Evolutionary conservation across 345 rosid genomes (phyloP).

Genomic region (Tarenaya hassleriana): DNA sequence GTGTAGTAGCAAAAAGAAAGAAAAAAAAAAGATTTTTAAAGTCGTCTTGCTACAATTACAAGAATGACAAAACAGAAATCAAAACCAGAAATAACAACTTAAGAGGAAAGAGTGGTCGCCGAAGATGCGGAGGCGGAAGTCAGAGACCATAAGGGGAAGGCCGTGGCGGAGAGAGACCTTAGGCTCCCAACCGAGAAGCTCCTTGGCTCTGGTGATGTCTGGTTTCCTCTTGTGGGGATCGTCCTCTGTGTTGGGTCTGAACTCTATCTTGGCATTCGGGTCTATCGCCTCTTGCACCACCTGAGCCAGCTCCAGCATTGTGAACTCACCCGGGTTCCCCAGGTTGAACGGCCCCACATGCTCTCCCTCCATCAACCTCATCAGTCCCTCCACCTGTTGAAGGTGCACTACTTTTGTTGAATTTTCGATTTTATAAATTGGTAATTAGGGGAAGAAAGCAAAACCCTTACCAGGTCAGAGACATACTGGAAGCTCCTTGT

Average conservation of each 20-base stretch:
- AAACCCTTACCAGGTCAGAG: constrained; percentile 73
- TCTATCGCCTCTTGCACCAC: constrained; percentile 97
- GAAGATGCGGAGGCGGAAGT: constrained; percentile 84
- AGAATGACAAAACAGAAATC: no score
- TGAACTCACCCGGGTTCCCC: constrained; percentile 98
- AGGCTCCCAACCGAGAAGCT: constrained; percentile 89
- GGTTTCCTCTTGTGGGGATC: constrained; percentile 99
- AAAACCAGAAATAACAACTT: no score
- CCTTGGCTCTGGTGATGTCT: constrained; percentile 83
- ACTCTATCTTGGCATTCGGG: constrained; percentile 88
- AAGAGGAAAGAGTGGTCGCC: no score
- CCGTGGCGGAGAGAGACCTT: constrained; percentile 82
- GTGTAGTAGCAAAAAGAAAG: no score
- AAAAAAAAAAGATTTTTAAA: no score
- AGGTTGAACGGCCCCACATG: constrained; percentile 97
- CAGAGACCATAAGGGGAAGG: constrained; percentile 88
- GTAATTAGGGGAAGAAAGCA: constrained; percentile 5
- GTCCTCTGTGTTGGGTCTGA: constrained; percentile 88
- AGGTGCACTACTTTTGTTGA: background rate
- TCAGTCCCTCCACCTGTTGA: constrained; percentile 85
- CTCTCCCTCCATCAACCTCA: constrained; percentile 99
- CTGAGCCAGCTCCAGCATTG: constrained; percentile 98
- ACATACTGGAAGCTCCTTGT: constrained; percentile 98
- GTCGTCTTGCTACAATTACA: no score
- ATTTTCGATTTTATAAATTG: background rate